Evolutionary conservation across 495 filamentous ascomycete species (phyloP).

Genomic region (Annulohypoxylon bovei): DNA sequence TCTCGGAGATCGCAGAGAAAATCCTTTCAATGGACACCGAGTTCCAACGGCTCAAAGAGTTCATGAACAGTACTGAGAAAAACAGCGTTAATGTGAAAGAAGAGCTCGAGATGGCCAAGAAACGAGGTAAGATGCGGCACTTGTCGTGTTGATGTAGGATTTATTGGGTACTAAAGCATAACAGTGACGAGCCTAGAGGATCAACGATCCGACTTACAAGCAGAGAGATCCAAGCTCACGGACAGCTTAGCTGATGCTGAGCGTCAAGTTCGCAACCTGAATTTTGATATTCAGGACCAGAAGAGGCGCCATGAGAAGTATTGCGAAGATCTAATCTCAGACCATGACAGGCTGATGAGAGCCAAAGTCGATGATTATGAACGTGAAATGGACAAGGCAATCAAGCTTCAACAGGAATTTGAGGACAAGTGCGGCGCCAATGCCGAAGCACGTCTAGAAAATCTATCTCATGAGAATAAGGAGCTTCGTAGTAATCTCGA

Average conservation of each 20-base stretch:
- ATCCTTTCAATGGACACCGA: slow-evolving; percentile 73
- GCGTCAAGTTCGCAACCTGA: slow-evolving; percentile 49
- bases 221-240: slow-evolving; percentile 65
- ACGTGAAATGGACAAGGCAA: slow-evolving; percentile 45
- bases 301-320: slow-evolving; percentile 37
- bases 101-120: slow-evolving; percentile 73
- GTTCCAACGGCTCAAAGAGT: slow-evolving; percentile 66
- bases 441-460: slow-evolving; percentile 43
- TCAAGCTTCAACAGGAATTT: slow-evolving; percentile 45
- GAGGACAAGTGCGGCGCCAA: slow-evolving; percentile 43
- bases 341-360: slow-evolving; percentile 41
- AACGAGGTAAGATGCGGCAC: slow-evolving; percentile 68
- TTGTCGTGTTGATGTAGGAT: background rate
- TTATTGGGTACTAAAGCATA: slow-evolving; percentile 5
- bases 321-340: slow-evolving; percentile 37
- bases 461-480: slow-evolving; percentile 45
- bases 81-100: slow-evolving; percentile 74
- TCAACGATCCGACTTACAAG: slow-evolving; percentile 64
- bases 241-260: slow-evolving; percentile 68
- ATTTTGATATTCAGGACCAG: slow-evolving; percentile 54
- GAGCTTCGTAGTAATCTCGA: slow-evolving; percentile 40
- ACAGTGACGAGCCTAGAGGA: slow-evolving; percentile 75
- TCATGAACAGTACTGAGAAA: slow-evolving; percentile 68
- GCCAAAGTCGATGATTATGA: slow-evolving; percentile 51
- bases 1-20: slow-evolving; percentile 75